phyloP scores from a whole-genome alignment of 1,139 yeast species.

The Hansenula lynferdii region DNA sequence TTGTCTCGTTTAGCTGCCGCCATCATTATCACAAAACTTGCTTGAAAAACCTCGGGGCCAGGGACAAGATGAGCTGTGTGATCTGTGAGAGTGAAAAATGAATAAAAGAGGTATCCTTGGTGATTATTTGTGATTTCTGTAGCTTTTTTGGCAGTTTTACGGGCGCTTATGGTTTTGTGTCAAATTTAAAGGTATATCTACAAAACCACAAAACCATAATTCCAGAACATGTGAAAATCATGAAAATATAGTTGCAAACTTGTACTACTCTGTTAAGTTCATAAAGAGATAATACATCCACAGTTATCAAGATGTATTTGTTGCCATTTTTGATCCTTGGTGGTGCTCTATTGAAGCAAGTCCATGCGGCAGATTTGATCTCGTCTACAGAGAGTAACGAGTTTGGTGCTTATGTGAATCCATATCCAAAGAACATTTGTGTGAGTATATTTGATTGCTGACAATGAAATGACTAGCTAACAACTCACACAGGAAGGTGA shows the following conservation, averaged over 20 bases:
- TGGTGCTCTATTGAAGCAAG: background rate
- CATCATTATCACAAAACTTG: conserved; percentile 71
- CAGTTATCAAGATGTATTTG: background rate
- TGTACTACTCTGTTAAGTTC: no score
- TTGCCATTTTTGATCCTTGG: background rate
- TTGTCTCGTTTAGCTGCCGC: conserved; percentile 46
- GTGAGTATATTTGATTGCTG: conserved; percentile 4
- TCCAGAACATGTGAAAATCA: no score
- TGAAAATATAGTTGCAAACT: no score
- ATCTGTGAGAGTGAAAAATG: conserved; percentile 13
- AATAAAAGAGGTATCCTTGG: background rate
- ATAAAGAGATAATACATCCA: no score
- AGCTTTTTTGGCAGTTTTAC: background rate
- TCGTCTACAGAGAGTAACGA: conserved; percentile 22
- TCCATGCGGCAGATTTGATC: conserved; percentile 9
- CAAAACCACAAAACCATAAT: background rate
- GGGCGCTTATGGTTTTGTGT: conserved; percentile 1
- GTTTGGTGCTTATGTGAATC: conserved; percentile 42
- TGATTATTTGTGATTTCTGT: background rate
- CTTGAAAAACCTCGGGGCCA: conserved; percentile 38
- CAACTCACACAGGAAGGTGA: conserved; percentile 25
- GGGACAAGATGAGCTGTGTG: conserved; percentile 16
- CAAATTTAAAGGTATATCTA: background rate
- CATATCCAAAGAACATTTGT: conserved; percentile 37
- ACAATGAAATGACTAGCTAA: background rate